phyloP scores from a whole-genome alignment of 208 protist genomes.

The Trypanosoma congolense region DNA sequence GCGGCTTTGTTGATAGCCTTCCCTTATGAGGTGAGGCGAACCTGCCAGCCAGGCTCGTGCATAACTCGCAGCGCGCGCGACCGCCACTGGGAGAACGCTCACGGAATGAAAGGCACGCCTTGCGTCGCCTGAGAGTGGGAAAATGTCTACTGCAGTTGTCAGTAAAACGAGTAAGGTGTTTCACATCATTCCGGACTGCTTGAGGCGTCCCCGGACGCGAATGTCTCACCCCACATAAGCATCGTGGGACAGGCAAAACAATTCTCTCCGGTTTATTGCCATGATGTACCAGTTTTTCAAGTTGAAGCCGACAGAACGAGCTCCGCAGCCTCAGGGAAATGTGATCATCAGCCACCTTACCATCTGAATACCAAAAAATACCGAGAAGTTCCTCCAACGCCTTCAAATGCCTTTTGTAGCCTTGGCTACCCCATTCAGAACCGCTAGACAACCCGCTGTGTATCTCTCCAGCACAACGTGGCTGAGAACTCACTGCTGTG shows the following conservation, averaged over 20 bases:
- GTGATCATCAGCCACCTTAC: background rate
- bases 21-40: background rate
- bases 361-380: constrained; percentile 4
- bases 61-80: constrained; percentile 16
- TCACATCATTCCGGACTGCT: background rate
- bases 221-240: background rate
- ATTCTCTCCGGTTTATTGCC: background rate
- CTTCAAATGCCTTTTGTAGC: constrained; percentile 18
- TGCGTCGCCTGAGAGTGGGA: background rate
- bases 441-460: too few relatives aligned
- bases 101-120: background rate
- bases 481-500: background rate
- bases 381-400: constrained; percentile 22
- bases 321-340: constrained; percentile 14
- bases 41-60: constrained; percentile 6
- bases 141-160: background rate
- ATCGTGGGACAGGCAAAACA: background rate
- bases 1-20: constrained; percentile 1
- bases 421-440: constrained; percentile 6
- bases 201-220: background rate
- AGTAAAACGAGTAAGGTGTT: background rate
- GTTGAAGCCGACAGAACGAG: constrained; percentile 18
- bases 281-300: constrained; percentile 5
- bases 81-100: background rate
- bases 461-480: background rate